phyloP scores from a whole-genome alignment of 164 flowering plant species.

The Dillenia suffruticosa region DNA sequence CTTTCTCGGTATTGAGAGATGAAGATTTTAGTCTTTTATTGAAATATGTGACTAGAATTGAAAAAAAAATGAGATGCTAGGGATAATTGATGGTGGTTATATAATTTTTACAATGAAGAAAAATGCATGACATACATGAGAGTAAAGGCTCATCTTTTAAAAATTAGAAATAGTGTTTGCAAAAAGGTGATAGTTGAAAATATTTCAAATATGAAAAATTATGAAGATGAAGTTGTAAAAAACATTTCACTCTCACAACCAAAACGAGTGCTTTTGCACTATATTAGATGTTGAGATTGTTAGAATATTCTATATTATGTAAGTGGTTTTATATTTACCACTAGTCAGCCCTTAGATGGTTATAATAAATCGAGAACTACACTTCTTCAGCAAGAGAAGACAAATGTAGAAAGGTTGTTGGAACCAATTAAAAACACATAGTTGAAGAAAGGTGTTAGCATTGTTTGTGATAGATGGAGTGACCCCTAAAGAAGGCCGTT shows the following conservation, averaged over 20 bases:
- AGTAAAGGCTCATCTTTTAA: not conserved
- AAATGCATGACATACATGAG: not conserved
- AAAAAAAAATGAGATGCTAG: not conserved
- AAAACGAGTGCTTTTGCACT: not conserved
- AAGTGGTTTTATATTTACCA: not conserved
- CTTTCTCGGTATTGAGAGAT: no score
- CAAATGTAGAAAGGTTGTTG: conserved; percentile 4
- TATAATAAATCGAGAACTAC: conserved; percentile 3
- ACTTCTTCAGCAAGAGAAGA: not conserved
- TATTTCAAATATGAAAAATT: not conserved
- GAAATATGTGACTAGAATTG: not conserved
- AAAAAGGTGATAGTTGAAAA: not conserved
- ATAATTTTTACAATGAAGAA: not conserved
- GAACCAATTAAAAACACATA: conserved; percentile 1
- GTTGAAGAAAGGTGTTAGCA: not conserved
- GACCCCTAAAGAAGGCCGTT: conserved; percentile 2
- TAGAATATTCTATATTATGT: not conserved
- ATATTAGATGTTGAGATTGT: not conserved
- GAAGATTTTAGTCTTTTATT: not conserved
- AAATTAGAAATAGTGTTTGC: not conserved
- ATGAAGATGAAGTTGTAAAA: not conserved
- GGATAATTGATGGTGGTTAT: not conserved
- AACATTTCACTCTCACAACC: not conserved
- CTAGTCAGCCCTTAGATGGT: not conserved
- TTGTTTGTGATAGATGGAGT: conserved; percentile 1